phyloP scores from a whole-genome alignment of 306 rosid species.

The Delonix regia region DNA sequence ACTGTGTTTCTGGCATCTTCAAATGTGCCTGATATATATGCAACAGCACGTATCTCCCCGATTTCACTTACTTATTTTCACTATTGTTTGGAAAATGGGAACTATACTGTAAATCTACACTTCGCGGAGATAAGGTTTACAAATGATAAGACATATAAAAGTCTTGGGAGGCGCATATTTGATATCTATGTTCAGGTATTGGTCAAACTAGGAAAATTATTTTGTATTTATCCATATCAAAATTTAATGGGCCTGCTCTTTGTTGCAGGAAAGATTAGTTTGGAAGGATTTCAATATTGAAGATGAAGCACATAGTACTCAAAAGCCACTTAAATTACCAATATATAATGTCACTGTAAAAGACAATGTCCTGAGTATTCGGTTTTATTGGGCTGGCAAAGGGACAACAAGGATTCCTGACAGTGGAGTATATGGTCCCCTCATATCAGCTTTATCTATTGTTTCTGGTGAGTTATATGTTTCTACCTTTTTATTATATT shows the following conservation, averaged over 20 bases:
- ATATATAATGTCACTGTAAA: conserved; percentile 43
- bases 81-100: conserved; percentile 71
- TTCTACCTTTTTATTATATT: neutral
- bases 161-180: conserved; percentile 66
- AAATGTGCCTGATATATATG: conserved; percentile 46
- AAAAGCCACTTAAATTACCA: conserved; percentile 32
- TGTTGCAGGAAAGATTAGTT: conserved; percentile 47
- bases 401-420: conserved; percentile 60
- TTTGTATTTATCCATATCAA: conserved; percentile 13
- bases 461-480: conserved; percentile 58
- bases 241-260: conserved; percentile 22
- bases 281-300: conserved; percentile 58
- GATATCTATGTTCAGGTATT: conserved; percentile 68
- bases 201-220: conserved; percentile 22
- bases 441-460: conserved; percentile 65
- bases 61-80: conserved; percentile 59
- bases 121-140: conserved; percentile 62
- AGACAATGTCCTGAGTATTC: conserved; percentile 47
- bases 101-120: conserved; percentile 58
- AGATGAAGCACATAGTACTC: conserved; percentile 48
- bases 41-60: conserved; percentile 56
- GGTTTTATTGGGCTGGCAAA: conserved; percentile 70
- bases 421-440: conserved; percentile 65
- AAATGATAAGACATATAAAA: conserved; percentile 50
- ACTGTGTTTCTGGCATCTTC: conserved; percentile 34